Evolutionary conservation across 257 asterid genomes (phyloP), one percentile per base, ranked within the genome.

Genomic region (Solanum ossicruentum): DNA sequence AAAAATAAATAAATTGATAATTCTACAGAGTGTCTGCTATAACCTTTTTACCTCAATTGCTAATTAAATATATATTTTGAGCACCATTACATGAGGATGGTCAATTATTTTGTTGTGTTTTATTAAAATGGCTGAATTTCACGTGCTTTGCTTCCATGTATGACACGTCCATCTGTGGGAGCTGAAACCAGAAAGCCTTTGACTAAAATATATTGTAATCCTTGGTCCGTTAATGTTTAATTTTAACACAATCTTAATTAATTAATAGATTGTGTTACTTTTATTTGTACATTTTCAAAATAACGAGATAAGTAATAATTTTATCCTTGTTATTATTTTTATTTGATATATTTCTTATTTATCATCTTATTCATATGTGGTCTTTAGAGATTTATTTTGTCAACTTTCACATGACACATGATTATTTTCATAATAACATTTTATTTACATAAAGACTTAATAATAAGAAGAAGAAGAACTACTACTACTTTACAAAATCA

Each of bases 401-500:
- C 6, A 36, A 0, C 7, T 36, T 36, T 36, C 1, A 1, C 6
- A 36, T 36, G 1, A 36, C 1, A 36, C 1, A 0, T 36, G 1
- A 36, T 4, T 36, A 36, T 36, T 36, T 36, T 36, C 1, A 3
- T 36, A 36, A 36, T 36, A 36, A 36, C 0, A 36, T 36, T 36
- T 36, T 36, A 3, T 20, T 58, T 58, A 8, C 20, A 58, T 13
- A 10, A 20, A 58, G 66, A 26, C 39, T 36, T 36, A 36, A 36
- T 36, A 36, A 36, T 0, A 36, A 36, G 39, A 36, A 36, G 39
- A 26, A 26, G 26, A 26, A 1, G 26, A 5, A 36, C 7, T 4
- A 36, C 41, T 36, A 36, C 41, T 36, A 36, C 11, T 3, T 28
- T 66, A 28, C 5, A 2, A 66, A 13, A 66, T 66, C n/a, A 65